A percentile compares a stretch with the other conserved stretches of the same genome.
Evolutionary conservation across 495 filamentous ascomycete species (phyloP).

Genomic region (Lophiotrema nucula): DNA sequence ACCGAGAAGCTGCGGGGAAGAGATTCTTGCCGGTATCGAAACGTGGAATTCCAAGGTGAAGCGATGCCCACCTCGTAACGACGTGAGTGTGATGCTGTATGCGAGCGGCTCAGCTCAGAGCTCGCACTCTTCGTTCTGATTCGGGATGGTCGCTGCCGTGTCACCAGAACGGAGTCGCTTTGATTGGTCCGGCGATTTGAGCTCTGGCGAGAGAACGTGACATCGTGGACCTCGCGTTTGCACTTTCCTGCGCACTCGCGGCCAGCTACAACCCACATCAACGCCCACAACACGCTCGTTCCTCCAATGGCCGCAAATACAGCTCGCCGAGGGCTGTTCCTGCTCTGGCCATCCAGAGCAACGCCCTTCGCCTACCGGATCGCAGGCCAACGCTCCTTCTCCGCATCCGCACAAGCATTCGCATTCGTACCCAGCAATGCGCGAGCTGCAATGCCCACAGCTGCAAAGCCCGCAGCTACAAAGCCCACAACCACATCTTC

Average conservation of each 20-base stretch:
- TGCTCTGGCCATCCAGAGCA: slow-evolving; percentile 11
- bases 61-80: no score
- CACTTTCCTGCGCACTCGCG: neutral
- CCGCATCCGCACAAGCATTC: slow-evolving; percentile 3
- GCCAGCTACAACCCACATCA: neutral
- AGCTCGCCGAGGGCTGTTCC: slow-evolving; percentile 2
- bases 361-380: slow-evolving; percentile 18
- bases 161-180: no score
- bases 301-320: slow-evolving; percentile 4
- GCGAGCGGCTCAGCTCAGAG: no score
- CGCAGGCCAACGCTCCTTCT: neutral
- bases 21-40: no score
- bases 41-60: no score
- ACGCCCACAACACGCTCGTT: neutral
- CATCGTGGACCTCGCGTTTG: neutral
- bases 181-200: no score
- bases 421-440: slow-evolving; percentile 38
- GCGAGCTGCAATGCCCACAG: slow-evolving; percentile 11
- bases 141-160: no score
- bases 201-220: slow-evolving; percentile 6
- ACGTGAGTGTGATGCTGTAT: no score
- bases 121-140: no score
- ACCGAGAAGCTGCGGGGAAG: no score
- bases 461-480: slow-evolving; percentile 2
- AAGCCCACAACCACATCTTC: slow-evolving; percentile 1